Percentiles rank a stretch among this genome's conserved stretches.
Evolutionary conservation across 805 yeast genomes (phyloP).

Genomic region (Zygosaccharomyces pseudorouxii): DNA sequence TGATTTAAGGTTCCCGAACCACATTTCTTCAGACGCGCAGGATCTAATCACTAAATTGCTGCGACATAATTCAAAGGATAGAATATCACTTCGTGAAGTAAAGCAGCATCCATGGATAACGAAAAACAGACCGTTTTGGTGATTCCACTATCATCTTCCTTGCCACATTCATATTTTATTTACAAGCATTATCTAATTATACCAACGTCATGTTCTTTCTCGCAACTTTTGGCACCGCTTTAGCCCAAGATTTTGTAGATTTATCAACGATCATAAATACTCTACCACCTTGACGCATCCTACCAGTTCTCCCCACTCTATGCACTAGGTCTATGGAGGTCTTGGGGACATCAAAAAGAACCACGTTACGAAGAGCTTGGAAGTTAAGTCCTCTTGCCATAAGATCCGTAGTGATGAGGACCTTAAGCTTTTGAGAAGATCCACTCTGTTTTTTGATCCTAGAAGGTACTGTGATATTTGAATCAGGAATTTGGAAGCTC

Average conservation of each 20-base stretch:
- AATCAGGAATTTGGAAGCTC: slow-evolving; percentile 29
- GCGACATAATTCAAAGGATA: slow-evolving; percentile 60
- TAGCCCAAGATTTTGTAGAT: slow-evolving; percentile 69
- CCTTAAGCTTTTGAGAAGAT: slow-evolving; percentile 42
- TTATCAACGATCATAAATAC: slow-evolving; percentile 75
- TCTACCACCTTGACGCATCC: slow-evolving; percentile 86
- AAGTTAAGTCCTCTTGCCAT: slow-evolving; percentile 89
- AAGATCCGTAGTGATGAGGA: slow-evolving; percentile 82
- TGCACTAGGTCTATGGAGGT: slow-evolving; percentile 84
- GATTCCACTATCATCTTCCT: slow-evolving; percentile 2
- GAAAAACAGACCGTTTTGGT: slow-evolving; percentile 62
- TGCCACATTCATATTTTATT: not conserved
- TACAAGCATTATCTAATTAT: slow-evolving; percentile 14
- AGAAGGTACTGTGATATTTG: slow-evolving; percentile 32
- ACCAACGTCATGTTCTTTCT: slow-evolving; percentile 43
- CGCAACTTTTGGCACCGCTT: slow-evolving; percentile 69
- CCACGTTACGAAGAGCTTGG: slow-evolving; percentile 71
- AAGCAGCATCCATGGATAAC: slow-evolving; percentile 79
- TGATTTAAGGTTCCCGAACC: slow-evolving; percentile 69
- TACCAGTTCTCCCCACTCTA: slow-evolving; percentile 89
- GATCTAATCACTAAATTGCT: slow-evolving; percentile 64
- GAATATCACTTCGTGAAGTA: slow-evolving; percentile 60
- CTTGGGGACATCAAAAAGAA: slow-evolving; percentile 80
- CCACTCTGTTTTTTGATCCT: not conserved
- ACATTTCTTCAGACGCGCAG: slow-evolving; percentile 66